Base-by-base conservation (phyloP, 306 rosid genomes). In the Quercus agrifolia region DNA sequence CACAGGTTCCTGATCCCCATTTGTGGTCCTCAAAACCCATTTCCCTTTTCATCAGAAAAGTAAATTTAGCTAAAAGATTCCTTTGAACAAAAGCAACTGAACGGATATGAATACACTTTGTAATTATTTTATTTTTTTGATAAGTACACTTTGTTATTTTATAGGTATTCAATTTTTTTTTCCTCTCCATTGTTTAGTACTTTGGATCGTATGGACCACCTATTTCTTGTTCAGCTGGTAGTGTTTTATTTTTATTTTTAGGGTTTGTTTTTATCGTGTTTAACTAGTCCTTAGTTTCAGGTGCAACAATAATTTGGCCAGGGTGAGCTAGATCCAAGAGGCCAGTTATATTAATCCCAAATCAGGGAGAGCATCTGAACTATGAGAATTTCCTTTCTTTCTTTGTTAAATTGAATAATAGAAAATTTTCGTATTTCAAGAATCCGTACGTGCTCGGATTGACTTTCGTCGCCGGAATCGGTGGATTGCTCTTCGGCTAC, bases 401-500 rank as follows among this genome's bases (percentile, higher is more conserved):
- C 52, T 46, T 46, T 46, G 12, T 46, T 46, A 46, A 46, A 46
- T 46, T 46, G 15, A 46, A 46, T 46, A 46, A 46, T 2, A 46
- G 89, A 61, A 83, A 88, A 79, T 81, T 88, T 77, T 70, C 78
- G n/a, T 81, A 70, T 74, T 83, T 88, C 70, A 81, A 81, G 85
- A 88, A 88, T 18, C 63, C 83, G 14, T 88, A 85, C 23, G 82
- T 88, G 63, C 79, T 88, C 19, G 69, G 87, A 56, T 77, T 88
- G 21, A 88, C 91, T 28, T 62, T 85, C 3, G 87, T 83, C 31
- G 89, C 91, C 46, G 91, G 91, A 57, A 88, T 85, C 44, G 91
- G 91, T 46, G 91, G 91, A 5, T 72, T 88, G 56, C 91, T 88
- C 38, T 88, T 88, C 63, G 91, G 91, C 57, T 88, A 88, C 80